Base-by-base conservation (phyloP, 2,329 filamentous ascomycete genomes). In the Aspergillus oerlinghausenensis region DNA sequence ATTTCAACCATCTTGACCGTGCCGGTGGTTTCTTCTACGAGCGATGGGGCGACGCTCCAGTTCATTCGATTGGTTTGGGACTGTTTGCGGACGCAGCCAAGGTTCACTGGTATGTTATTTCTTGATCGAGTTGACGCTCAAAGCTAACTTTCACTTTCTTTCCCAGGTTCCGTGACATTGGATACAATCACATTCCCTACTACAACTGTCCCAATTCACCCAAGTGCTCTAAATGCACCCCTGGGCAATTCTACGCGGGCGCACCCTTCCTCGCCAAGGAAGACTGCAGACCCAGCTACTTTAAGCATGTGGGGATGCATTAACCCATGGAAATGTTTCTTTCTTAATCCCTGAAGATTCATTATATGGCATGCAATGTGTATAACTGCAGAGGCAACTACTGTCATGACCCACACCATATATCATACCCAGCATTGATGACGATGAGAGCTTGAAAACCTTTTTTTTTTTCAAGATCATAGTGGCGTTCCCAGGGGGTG, bases 1-100 rank as follows among this genome's bases (percentile, higher is more conserved):
- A 97, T 75, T 99, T 99, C 72, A 87, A 96, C 70, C 92, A 97
- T 74, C 82, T 99, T 35, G 94, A 99, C 74, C 85, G 89, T 21
- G 90, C 92, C 0, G 94, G 94, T 40, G 94, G 94, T 25, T 99
- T 99, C 83, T 99, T 96, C 75, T 99, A 99, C 71, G 94, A 99
- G 78, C 83, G 94, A 65, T 99, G 94, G 94, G 94, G 94, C 9
- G 94, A 99, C 79, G 94, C 94, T 1, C 94, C 94, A 0, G 94
- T 99, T 5, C 94, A 99, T 75, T 95, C 90, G 63, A 92, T 99
- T 67, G 94, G 90, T 0, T 76, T 99, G 45, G 94, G 91, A 29
- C 75, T 99, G 26, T 97, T 99, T 71, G 93, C 95, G 68, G 93
- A 99, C 71, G 84, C 86, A 69, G 88, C 82, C 75, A 92, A 90